Base-by-base conservation (phyloP, 2,329 filamentous ascomycete genomes). In the Pseudocercospora crystallina region DNA sequence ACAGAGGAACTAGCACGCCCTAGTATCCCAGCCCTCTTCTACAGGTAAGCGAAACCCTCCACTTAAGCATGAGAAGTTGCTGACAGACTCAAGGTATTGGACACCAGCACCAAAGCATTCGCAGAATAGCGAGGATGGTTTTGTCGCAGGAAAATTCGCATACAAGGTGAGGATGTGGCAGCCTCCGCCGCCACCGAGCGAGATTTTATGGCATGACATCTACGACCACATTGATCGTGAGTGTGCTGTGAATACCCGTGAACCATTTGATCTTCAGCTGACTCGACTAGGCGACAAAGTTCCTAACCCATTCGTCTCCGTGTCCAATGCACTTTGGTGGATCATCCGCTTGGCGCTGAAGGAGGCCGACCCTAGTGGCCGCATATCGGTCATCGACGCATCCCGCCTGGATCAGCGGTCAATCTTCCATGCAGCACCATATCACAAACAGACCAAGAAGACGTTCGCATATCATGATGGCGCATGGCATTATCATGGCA, bases 321-420 rank as follows among this genome's bases (percentile, higher is more conserved):
- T 39, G 5, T 54, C 46, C 11, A 54, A 51, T 14, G 20, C 34
- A 5, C 30, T 60, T 7, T 33, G 48, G 3, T 60, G 52, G 57
- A 46, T 51, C 10, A 5, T 57, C 1, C 43, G 49, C 2, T 29
- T 48, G 11, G 57, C 54, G 1, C 20, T 56, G 5, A 47, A 51
- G 12, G 52, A 56, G 15, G 15, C 31, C 8, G 17, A 29, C 2
- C 29, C 5, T 5, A 47, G 51, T 17, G 49, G 45, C 5, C 49
- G 34, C 7, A 54, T 60, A 29, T 30, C 53, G 2, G 35, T 60
- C 9, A 58, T 60, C 35, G 40, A 58, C 30, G 38, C 48, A 5
- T 33, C 8, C 10, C 15, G n/a, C 4, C 15, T 60, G 3, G 45
- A 50, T n/a, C 15, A 29, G n/a, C 15, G 12, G 8, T 31, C 31